Evolutionary conservation across 352 stramenopile species (phyloP), one percentile per base, ranked within the genome.

Genomic region (Vaucheria bursata): DNA sequence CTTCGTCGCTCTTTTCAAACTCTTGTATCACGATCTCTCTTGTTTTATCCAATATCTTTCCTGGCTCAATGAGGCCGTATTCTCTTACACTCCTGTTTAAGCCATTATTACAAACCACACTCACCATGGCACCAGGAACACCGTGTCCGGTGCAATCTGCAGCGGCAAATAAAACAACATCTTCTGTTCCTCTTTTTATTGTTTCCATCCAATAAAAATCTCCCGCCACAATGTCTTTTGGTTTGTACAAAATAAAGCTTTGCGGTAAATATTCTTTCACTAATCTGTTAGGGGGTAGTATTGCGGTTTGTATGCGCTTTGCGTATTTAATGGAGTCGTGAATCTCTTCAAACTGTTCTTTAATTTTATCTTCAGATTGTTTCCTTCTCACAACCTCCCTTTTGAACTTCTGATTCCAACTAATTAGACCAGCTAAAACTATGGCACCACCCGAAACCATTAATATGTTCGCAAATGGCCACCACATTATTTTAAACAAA

Each of bases 141-240:
- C 45, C 45, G 25, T 59, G 45, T 18, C 45, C 45, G 18, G 45
- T 59, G 45, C 45, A 59, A 59, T 59, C 45, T 59, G 45, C 45
- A 18, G 45, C 45, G 18, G 45, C 45, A 18, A 59, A 59, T 25
- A 59, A 25, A 18, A 59, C 25, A 18, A 59, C 18, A 18, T 59
- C 45, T 18, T 25, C 45, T 18, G 45, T 59, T n/a, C n/a, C n/a
- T n/a, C n/a, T n/a, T n/a, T n/a, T n/a, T n/a, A n/a, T 59, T 59
- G 25, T 59, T 59, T 59, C 45, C 45, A 59, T 59, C 45, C 45
- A 59, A 59, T 59, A 59, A 59, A 59, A 59, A 59, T 59, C 45
- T 18, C 45, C 45, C 45, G 45, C 45, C 18, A 59, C 45, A 59
- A 59, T 59, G 25, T 59, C 45, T 59, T 59, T 59, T 18, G 45